Base-by-base conservation (phyloP, 1,284 basidiomycete species). In the Stygiomarasmius scandens region DNA sequence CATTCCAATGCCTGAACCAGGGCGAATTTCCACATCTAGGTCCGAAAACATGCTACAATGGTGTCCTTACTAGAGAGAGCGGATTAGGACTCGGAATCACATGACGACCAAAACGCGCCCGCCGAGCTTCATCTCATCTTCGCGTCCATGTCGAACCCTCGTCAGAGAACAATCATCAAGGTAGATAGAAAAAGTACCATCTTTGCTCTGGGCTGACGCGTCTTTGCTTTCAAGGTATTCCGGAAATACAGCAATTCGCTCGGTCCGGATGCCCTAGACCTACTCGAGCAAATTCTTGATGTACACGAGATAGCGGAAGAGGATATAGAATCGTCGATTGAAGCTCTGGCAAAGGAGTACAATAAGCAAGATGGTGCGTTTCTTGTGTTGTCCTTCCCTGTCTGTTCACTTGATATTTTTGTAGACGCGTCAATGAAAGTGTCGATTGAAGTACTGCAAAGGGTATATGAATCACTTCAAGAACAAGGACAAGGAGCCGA, bases 261-360 rank as follows among this genome's bases (percentile, higher is more conserved):
- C 3, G 89, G 90, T 5, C 88, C 91, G 3, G 89, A 92, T 56
- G 83, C 85, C 5, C 72, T 92, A 22, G 80, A 83, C 45, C 83
- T 88, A 60, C 66, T 93, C 29, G 89, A 92, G 65, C 77, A 82
- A 11, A 82, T 93, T 34, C 73, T 92, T 14, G 80, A 85, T 54
- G 72, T 79, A 54, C 85, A 91, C 68, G 85, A 86, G 32, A 87
- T 92, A 53, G 66, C 75, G 2, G 83, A 89, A 66, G 85, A 87
- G 55, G 90, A 94, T 50, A 78, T 92, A 5, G 89, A 93, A 55
- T 78, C 78, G n/a, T 90, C 90, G 14, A 74, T 95, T 8, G 94
- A 96, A 64, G 84, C 86, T 54, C 82, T 96, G 58, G 93, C 93
- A 3, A 87, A 89, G 64, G 93, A 95, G 66, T 96, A 96, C 66